phyloP scores from a whole-genome alignment of 2,329 filamentous ascomycete genomes.

The Sarocladium brachiariae region DNA sequence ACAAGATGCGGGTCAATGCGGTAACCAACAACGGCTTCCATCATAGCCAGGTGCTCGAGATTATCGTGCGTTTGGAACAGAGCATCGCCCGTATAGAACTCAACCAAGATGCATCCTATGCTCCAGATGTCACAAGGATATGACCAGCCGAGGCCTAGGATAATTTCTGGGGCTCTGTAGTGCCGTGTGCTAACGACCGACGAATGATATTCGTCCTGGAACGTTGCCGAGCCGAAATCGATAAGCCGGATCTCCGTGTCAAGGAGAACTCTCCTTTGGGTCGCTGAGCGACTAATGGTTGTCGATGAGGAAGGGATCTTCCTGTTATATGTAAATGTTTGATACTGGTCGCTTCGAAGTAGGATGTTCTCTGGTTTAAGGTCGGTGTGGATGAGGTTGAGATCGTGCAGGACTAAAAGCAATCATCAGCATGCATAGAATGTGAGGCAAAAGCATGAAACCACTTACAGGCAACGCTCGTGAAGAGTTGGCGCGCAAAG shows the following conservation, averaged over 20 bases:
- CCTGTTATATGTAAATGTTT: slow-evolving; percentile 65
- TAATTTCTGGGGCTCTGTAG: slow-evolving; percentile 65
- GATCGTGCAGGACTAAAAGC: slow-evolving; percentile 80
- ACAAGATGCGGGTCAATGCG: slow-evolving; percentile 55
- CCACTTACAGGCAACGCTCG: slow-evolving; percentile 90
- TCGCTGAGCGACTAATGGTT: slow-evolving; percentile 53
- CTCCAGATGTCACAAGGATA: slow-evolving; percentile 70
- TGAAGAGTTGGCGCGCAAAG: slow-evolving; percentile 91
- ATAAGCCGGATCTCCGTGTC: slow-evolving; percentile 65
- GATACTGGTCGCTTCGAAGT: slow-evolving; percentile 57
- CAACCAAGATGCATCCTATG: slow-evolving; percentile 65
- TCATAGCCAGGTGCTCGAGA: slow-evolving; percentile 68
- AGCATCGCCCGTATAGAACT: slow-evolving; percentile 65
- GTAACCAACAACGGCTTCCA: slow-evolving; percentile 59
- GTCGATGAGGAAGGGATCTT: slow-evolving; percentile 62
- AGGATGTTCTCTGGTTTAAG: slow-evolving; percentile 66
- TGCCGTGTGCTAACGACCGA: slow-evolving; percentile 65
- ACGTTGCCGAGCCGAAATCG: slow-evolving; percentile 66
- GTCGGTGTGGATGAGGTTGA: slow-evolving; percentile 93
- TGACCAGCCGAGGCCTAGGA: slow-evolving; percentile 63
- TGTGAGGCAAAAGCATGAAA: not conserved
- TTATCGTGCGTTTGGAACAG: slow-evolving; percentile 69
- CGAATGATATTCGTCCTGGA: slow-evolving; percentile 67
- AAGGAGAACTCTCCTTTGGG: slow-evolving; percentile 56
- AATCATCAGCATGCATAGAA: slow-evolving; percentile 13